Base-by-base conservation (phyloP, 1,139 yeast species). In the Blastobotrys illinoisensis region DNA sequence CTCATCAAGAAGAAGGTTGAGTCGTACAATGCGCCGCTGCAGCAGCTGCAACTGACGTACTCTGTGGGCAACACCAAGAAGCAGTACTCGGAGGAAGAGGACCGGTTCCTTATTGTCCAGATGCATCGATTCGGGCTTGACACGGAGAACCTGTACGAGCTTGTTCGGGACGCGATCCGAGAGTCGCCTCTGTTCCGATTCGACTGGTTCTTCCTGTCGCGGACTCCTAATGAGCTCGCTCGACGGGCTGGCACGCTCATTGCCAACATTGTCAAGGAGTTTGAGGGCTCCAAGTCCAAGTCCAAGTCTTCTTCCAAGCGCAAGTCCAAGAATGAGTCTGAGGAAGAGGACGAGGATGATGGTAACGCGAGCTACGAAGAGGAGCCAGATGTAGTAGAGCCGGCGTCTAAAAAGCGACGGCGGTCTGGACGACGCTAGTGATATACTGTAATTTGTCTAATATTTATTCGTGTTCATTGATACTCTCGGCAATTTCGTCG, bases 41-140 rank as follows among this genome's bases (percentile, higher is more conserved):
- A 86, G 58, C 89, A 89, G 55, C 72, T 93, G 69, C 76, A 74
- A 21, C 84, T 93, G 46, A 86, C 81, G 55, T 90, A 90, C 63
- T 95, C 96, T 1, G 95, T 96, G 26, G 89, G 89, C 65, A 90
- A 89, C 67, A 89, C 96, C 11, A 86, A 89, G 64, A 75, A 95
- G 63, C 80, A 88, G 5, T 93, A 89, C 67, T 85, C 95, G 5
- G 87, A 87, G 53, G 77, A 82, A 1, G 99, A 93, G 68, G 99
- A 93, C 67, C 79, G 96, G 54, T 93, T 87, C 67, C 74, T 93
- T 52, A 71, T 95, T 54, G 74, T 81, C 43, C 83, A 86, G 61
- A 86, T 89, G 47, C 79, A 88, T 68, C 84, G 86, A 60, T 79
- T 84, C 62, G 99, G 99, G 0, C 73, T 91, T 20, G 81, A 84